Evolutionary conservation across 176 grass and related monocot species (phyloP), one percentile per base, ranked within the genome.

Genomic region (Musa beccarii): DNA sequence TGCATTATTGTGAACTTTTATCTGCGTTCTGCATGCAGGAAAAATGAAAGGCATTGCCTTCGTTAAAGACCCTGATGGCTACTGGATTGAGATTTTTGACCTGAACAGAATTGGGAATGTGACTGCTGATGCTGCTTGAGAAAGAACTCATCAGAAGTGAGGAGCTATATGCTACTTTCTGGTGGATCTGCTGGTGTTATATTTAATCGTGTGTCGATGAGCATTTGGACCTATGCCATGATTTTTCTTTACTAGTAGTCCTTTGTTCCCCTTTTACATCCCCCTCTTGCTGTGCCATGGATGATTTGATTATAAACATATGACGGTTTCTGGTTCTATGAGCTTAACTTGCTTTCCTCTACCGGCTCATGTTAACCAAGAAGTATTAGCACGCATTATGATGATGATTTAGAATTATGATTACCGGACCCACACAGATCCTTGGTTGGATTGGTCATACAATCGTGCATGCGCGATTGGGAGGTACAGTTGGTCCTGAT

Each of bases 41-140:
- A 89, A 91, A 91, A 91, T 98, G 84, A 98, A 93, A 87, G 94
- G 90, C 29, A 93, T 98, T 23, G 90, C 94, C 8, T 98, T 98
- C 69, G 93, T 98, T 75, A 98, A 98, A 83, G 94, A 98, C 61
- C 94, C 94, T 34, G 94, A 98, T 78, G 95, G 94, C 17, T 98
- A 98, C 73, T 98, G 94, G 95, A 93, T 98, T 24, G 95, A 98
- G 69, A 93, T 98, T 78, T 98, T 98, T 67, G 95, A 98, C 80
- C 78, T 93, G 8, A 89, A 72, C 54, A 91, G 22, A 78, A 93
- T 93, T 61, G 88, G 86, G 43, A 28, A 13, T 9, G 80, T 89
- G 57, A 57, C 90, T 82, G 19, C 69, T 43, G 78, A 54, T 19
- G 80, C 86, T 28, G 87, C 90, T 15, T 98, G 78, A 90, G 68